phyloP scores from a whole-genome alignment of 768 basidiomycete species.

The Gloeophyllum trabeum region DNA sequence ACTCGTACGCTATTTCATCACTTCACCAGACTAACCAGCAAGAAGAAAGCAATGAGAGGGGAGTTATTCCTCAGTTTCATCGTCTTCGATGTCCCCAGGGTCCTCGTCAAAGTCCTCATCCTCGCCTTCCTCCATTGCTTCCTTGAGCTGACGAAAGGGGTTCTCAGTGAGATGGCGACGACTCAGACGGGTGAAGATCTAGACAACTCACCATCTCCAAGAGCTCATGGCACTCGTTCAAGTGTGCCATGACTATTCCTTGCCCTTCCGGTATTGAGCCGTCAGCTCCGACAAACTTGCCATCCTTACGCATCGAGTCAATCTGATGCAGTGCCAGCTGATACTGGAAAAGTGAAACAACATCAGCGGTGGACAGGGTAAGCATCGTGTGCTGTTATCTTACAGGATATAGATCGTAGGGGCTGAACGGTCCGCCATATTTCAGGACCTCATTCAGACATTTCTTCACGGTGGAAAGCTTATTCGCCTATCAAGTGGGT shows the following conservation, averaged over 20 bases:
- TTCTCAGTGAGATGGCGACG: background rate
- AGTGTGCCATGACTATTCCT: constrained; percentile 89
- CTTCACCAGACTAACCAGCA: background rate
- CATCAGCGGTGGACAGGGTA: constrained; percentile 1
- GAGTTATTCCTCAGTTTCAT: constrained; percentile 18
- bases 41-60: background rate
- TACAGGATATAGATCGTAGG: constrained; percentile 90
- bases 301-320: constrained; percentile 86
- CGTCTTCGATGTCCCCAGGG: constrained; percentile 29
- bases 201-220: constrained; percentile 67
- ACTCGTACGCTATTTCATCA: too few relatives aligned
- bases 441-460: constrained; percentile 93
- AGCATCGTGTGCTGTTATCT: constrained; percentile 17
- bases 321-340: constrained; percentile 93
- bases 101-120: constrained; percentile 40
- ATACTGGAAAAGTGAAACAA: constrained; percentile 40
- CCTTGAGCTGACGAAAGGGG: constrained; percentile 48
- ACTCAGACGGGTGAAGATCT: background rate
- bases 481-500: constrained; percentile 62
- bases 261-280: constrained; percentile 92
- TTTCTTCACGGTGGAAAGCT: constrained; percentile 92
- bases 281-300: constrained; percentile 83
- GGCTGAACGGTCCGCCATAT: constrained; percentile 87
- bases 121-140: constrained; percentile 71
- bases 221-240: constrained; percentile 93